These are phyloP conservation scores for Fusarium chlamydosporum DNA, from an alignment of 2,329 filamentous ascomycete species.

Conservation along the genomic window DNA sequence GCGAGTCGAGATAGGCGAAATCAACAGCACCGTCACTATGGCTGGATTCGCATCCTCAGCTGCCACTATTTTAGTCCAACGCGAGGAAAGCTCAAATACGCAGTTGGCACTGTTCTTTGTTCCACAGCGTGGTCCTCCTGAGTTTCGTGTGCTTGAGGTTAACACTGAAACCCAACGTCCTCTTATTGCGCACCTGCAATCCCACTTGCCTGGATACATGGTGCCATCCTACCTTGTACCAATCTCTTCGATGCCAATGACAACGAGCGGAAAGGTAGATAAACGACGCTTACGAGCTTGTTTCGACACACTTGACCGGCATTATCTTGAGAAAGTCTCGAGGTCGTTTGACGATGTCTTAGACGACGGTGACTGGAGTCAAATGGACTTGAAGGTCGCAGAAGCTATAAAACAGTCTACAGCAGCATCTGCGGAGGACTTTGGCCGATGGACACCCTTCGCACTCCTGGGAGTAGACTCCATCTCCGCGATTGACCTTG, in stretches of 20 bases:
- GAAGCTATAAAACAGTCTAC: constrained; percentile 67
- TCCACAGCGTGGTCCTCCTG: constrained; percentile 51
- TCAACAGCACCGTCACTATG: constrained; percentile 73
- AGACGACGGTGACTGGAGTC: constrained; percentile 63
- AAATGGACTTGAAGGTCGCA: constrained; percentile 70
- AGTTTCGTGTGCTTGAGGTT: constrained; percentile 58
- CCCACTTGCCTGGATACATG: constrained; percentile 80
- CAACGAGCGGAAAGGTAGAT: constrained; percentile 81
- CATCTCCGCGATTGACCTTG: constrained; percentile 81
- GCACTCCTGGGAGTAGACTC: constrained; percentile 87
- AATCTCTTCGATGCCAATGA: constrained; percentile 77
- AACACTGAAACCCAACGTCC: constrained; percentile 55
- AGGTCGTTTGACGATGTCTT: constrained; percentile 49
- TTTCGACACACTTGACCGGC: constrained; percentile 63
- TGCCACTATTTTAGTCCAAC: constrained; percentile 70
- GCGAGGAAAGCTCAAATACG: constrained; percentile 57
- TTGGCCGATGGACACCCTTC: constrained; percentile 79
- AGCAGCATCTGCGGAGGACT: constrained; percentile 58
- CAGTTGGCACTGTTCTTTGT: constrained; percentile 80
- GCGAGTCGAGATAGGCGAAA: constrained; percentile 82
- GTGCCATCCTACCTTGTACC: constrained; percentile 81
- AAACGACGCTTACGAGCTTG: constrained; percentile 64
- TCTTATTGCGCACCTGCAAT: constrained; percentile 69
- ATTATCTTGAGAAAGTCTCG: constrained; percentile 59
- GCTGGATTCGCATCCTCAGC: constrained; percentile 70